A percentile compares a stretch with the other conserved stretches of the same genome.
phyloP scores from a whole-genome alignment of 208 protist genomes.

The Leishmania mexicana region DNA sequence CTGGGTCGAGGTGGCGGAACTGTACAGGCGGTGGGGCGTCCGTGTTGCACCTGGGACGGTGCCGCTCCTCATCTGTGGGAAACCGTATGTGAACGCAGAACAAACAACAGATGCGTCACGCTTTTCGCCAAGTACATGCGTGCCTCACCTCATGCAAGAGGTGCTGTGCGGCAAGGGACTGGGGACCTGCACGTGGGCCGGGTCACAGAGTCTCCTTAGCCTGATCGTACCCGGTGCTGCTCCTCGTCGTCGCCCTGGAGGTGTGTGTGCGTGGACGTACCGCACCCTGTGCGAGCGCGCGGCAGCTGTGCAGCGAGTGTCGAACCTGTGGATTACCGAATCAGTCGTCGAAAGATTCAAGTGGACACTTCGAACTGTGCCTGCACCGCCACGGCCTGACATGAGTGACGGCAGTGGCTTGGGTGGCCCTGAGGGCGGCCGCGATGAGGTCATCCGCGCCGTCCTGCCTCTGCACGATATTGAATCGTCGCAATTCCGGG shows the following conservation, averaged over 20 bases:
- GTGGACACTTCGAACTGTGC: conserved; percentile 19
- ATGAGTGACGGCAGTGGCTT: not conserved
- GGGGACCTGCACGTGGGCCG: not conserved
- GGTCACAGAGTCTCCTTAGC: conserved; percentile 23
- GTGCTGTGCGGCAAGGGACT: conserved; percentile 21
- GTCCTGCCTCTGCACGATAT: not conserved
- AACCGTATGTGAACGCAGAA: conserved; percentile 49
- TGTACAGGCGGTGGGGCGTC: conserved; percentile 48
- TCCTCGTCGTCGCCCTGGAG: not conserved
- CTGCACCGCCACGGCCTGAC: not conserved
- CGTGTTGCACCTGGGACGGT: conserved; percentile 17
- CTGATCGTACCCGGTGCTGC: not conserved
- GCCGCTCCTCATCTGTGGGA: conserved; percentile 10
- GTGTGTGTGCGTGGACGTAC: conserved; percentile 18
- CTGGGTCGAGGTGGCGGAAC: conserved; percentile 35
- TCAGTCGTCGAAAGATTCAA: conserved; percentile 11
- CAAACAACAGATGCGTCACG: conserved; percentile 58
- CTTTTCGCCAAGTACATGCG: conserved; percentile 42
- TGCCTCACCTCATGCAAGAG: conserved; percentile 28
- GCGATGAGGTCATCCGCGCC: not conserved
- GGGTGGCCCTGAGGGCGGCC: not conserved
- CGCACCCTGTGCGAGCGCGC: conserved; percentile 15
- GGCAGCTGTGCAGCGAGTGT: conserved; percentile 19
- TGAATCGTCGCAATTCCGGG: not conserved
- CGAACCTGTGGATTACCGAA: conserved; percentile 32